phyloP scores from a whole-genome alignment of 2,329 filamentous ascomycete genomes.

The Verticillium albo-atrum region DNA sequence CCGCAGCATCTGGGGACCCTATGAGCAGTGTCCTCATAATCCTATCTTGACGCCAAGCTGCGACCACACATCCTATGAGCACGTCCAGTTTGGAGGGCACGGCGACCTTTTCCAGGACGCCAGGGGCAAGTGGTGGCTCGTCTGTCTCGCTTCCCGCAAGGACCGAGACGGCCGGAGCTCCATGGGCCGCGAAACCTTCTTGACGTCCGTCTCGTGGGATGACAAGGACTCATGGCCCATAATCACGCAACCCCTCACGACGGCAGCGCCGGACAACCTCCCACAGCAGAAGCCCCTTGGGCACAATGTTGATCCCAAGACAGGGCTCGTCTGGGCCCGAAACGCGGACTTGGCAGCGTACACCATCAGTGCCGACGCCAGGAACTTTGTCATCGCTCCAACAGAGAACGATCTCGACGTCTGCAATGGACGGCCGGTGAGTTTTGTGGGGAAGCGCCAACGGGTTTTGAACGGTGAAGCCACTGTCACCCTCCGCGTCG shows the following conservation, averaged over 20 bases:
- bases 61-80: neutral
- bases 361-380: conserved; percentile 1
- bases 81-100: conserved; percentile 17
- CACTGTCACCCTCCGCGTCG: neutral
- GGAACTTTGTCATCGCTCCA: neutral
- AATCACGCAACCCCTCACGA: too few species aligned
- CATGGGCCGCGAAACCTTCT: conserved; percentile 27
- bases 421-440: neutral
- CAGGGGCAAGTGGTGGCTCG: conserved; percentile 15
- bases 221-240: conserved; percentile 13
- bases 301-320: neutral
- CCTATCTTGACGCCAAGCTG: conserved; percentile 21
- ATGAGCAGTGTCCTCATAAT: conserved; percentile 23
- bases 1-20: conserved; percentile 19
- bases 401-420: neutral
- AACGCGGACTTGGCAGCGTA: conserved; percentile 8
- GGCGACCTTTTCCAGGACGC: conserved; percentile 19
- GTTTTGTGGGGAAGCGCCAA: neutral
- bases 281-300: neutral
- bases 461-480: neutral
- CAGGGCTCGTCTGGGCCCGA: conserved; percentile 4
- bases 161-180: conserved; percentile 13
- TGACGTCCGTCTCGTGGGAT: conserved; percentile 21
- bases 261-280: too few species aligned
- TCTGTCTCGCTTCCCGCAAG: conserved; percentile 9